Conservation (phyloP, 2,329 filamentous ascomycete genomes). For the Trichophyton equinum region DNA sequence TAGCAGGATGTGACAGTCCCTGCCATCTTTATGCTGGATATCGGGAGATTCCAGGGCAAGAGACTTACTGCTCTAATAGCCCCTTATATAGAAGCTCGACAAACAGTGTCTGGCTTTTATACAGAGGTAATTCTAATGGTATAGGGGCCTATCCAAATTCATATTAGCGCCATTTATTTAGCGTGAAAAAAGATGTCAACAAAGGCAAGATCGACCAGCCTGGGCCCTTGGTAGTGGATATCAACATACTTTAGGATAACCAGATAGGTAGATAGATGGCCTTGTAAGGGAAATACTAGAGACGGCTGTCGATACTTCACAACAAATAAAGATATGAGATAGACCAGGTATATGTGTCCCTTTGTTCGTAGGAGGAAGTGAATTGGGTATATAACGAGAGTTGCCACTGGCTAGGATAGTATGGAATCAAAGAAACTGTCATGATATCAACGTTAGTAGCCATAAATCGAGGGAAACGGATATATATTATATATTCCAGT, state of each 20-base stretch:
- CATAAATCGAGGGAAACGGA: background rate
- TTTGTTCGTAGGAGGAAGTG: background rate
- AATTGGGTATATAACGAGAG: background rate
- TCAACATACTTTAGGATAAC: background rate
- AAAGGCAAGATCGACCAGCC: background rate
- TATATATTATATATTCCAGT: background rate
- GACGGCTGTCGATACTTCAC: background rate
- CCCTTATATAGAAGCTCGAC: background rate
- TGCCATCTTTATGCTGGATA: background rate
- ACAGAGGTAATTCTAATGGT: background rate
- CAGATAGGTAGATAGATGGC: background rate
- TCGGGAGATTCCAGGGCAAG: background rate
- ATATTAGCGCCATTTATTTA: background rate
- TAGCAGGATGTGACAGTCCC: background rate
- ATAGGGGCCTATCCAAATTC: background rate
- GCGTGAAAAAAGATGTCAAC: conserved; percentile 1
- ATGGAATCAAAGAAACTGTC: background rate
- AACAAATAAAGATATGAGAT: background rate
- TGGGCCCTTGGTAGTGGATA: background rate
- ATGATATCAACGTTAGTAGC: background rate
- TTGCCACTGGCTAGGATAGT: background rate
- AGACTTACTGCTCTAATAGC: background rate
- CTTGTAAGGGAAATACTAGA: background rate
- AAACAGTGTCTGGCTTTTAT: background rate
- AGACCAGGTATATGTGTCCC: background rate